Evolutionary conservation across 257 asterid species (phyloP), one percentile per base, ranked within the genome.

Genomic region (Galeopsis tetrahit): DNA sequence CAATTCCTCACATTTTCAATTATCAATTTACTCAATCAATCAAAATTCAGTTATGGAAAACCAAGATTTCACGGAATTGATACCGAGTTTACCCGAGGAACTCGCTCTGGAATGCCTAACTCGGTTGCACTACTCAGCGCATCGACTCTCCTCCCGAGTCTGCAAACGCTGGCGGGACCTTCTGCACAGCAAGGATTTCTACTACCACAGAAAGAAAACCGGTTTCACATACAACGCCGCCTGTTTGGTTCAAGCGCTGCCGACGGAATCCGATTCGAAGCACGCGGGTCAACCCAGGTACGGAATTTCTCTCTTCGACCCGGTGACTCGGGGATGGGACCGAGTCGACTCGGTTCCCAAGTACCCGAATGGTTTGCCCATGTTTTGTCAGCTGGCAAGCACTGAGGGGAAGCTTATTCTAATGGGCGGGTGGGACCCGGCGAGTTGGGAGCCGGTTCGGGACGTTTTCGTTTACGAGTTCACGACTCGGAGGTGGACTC

Each of bases 351-450:
- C 90, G 77, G 36, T 89, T 1, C 95, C 96, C 0, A 85, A 84
- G 72, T 91, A 82, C 78, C 90, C 90, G 0, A 65, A 76, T 7
- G 96, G 97, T 8, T 63, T 93, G 78, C 98, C 98, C 44, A 42
- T 91, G 84, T 91, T 93, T 82, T 91, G 96, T 67, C 96, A 91
- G 69, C 68, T 89, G 17, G 77, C 85, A 5, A 83, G 89, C 57
- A 79, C 89, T 4, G 94, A 91, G 35, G 97, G 97, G 48, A 87
- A 81, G 83, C 81, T 93, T 0, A 11, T 89, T 1, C 17, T 88
- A 2, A 75, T 91, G 87, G 98, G 98, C 9, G 98, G 98, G 11
- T 87, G 91, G 97, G 77, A 89, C 53, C 98, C 97, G 1, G 1
- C 80, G 17, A 91, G 66, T 5, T 93, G 98, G 97, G 92, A 89